phyloP scores from a whole-genome alignment of 768 basidiomycete species.

The Pisolithus orientalis region DNA sequence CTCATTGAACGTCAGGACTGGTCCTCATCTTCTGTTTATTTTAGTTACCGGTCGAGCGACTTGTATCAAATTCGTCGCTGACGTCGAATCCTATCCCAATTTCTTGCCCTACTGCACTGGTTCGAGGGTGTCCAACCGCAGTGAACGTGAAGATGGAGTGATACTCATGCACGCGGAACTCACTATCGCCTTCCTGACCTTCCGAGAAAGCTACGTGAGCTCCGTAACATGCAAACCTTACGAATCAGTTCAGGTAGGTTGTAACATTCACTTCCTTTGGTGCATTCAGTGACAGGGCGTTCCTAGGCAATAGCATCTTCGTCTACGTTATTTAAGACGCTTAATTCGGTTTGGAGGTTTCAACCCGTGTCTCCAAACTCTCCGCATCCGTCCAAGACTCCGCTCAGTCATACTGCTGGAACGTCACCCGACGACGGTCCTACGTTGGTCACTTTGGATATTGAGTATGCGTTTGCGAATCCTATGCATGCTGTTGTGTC shows the following conservation, averaged over 20 bases:
- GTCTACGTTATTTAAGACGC: slow-evolving; percentile 63
- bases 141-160: slow-evolving; percentile 24
- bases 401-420: slow-evolving; percentile 1
- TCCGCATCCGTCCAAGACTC: slow-evolving; percentile 29
- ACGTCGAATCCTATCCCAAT: slow-evolving; percentile 77
- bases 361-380: slow-evolving; percentile 45
- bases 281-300: slow-evolving; percentile 3
- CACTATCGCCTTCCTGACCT: slow-evolving; percentile 80
- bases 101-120: slow-evolving; percentile 88
- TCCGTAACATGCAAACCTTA: slow-evolving; percentile 74
- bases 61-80: slow-evolving; percentile 86
- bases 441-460: slow-evolving; percentile 81
- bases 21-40: slow-evolving; percentile 8
- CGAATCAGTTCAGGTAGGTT: slow-evolving; percentile 71
- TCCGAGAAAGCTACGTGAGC: slow-evolving; percentile 85
- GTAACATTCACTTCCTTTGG: neutral
- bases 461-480: slow-evolving; percentile 82
- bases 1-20: neutral
- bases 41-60: slow-evolving; percentile 71
- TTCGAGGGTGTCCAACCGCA: slow-evolving; percentile 52
- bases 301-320: slow-evolving; percentile 65
- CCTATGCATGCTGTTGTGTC: slow-evolving; percentile 83
- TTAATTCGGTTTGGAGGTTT: slow-evolving; percentile 72
- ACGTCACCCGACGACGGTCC: slow-evolving; percentile 29
- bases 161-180: slow-evolving; percentile 76